Percentiles rank a stretch among this genome's conserved stretches.
phyloP scores from a whole-genome alignment of 257 asterid genomes.

The Rhazya stricta region DNA sequence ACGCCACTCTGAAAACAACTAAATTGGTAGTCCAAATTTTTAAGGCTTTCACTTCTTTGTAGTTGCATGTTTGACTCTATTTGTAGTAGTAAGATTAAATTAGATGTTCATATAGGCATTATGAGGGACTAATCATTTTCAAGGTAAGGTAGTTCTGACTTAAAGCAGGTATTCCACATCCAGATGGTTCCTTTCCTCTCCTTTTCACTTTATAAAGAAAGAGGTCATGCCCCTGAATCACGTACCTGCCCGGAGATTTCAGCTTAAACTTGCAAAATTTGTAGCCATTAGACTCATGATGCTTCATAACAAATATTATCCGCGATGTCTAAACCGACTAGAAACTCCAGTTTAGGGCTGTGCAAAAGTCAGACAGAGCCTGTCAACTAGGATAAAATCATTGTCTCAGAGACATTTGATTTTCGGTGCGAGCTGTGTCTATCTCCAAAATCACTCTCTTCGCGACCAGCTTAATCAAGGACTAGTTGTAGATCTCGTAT shows the following conservation, averaged over 20 bases:
- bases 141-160: no score
- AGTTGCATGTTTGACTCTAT: not conserved
- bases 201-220: no score
- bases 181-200: no score
- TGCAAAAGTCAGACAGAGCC: not conserved
- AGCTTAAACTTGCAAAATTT: not conserved
- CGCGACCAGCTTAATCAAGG: not conserved
- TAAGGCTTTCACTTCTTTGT: not conserved
- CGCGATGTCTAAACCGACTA: not conserved
- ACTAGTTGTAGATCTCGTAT: not conserved
- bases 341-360: not conserved
- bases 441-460: not conserved
- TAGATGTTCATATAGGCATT: not conserved
- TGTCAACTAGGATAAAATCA: slow-evolving; percentile 11
- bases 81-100: not conserved
- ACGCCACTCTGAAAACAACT: not conserved
- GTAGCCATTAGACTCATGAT: not conserved
- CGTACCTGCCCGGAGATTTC: no score
- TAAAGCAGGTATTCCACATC: no score
- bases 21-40: not conserved
- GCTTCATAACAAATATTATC: not conserved
- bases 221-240: no score
- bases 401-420: slow-evolving; percentile 7
- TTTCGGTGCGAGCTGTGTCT: slow-evolving; percentile 14
- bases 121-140: not conserved